Evolutionary conservation across 2,329 filamentous ascomycete species (phyloP), one percentile per base, ranked within the genome.

Genomic region (Cryphonectria parasitica): DNA sequence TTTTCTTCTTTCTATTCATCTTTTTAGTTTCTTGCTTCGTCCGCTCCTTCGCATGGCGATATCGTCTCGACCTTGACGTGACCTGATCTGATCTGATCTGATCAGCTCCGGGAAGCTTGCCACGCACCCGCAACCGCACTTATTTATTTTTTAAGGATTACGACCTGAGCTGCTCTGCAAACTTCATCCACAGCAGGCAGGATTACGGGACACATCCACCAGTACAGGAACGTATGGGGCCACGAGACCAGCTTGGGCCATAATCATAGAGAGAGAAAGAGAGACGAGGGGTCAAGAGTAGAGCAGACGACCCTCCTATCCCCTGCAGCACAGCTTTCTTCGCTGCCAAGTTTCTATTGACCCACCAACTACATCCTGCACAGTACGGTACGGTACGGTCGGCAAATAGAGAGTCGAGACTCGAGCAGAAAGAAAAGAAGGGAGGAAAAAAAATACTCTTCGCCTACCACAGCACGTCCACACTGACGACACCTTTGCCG

Each of bases 301-400:
- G 49, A 52, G 49, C 28, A 41, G 52, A 19, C 58, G 64, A 69
- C 67, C 69, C 70, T 70, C 70, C 70, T 72, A 67, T 67, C 43
- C 49, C 58, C 69, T 71, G 69, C 69, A 71, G 60, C 34, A 62
- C 31, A 25, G 61, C 61, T 64, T 52, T 64, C 58, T 52, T 69
- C 64, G 68, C 71, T 72, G 71, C 71, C 71, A 72, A 72, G 71
- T 72, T 72, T 71, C 71, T 60, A 64, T 68, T 68, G 66, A 64
- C 63, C 63, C 63, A 64, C 63, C 41, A 43, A 39, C 34, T 61
- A 34, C 58, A 22, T 61, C 34, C 58, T 36, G 31, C 22, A 22
- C 17, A 61, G 31, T 61, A 34, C 56, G 15, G 31, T 15, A 36
- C 58, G 31, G 34, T 61, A 36, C 31, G 25, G 54, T 58, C 54